Evolutionary conservation across 306 rosid species (phyloP).

Genomic region (Heteromeles arbutifolia): DNA sequence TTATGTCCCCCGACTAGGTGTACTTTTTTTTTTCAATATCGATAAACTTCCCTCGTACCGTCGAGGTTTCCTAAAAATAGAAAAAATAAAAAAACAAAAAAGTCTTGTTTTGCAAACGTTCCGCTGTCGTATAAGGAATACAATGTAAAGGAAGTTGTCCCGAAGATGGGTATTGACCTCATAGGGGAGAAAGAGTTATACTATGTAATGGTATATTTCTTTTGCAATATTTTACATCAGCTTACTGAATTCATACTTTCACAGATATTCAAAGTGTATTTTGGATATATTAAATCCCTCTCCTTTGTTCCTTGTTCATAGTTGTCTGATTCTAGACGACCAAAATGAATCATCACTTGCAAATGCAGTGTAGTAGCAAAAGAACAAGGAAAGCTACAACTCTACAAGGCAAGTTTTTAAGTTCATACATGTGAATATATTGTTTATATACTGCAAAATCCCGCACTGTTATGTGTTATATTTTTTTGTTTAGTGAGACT

Average conservation of each 20-base stretch:
- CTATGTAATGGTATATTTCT: conserved; percentile 29
- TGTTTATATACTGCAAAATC: not conserved
- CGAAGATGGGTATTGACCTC: conserved; percentile 22
- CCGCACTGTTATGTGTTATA: not conserved
- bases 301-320: conserved; percentile 1
- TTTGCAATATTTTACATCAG: not conserved
- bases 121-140: conserved; percentile 26
- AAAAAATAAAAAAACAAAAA: not conserved
- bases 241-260: not conserved
- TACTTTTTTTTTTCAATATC: too few species aligned
- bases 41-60: not conserved
- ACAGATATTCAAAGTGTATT: too few species aligned
- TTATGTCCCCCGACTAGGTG: too few species aligned
- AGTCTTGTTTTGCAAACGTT: conserved; percentile 21
- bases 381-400: conserved; percentile 23
- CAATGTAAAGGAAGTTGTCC: conserved; percentile 9
- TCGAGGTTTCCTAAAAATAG: conserved; percentile 15
- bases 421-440: not conserved
- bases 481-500: not conserved
- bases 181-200: conserved; percentile 33
- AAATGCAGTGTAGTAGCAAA: conserved; percentile 28
- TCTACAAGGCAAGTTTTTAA: conserved; percentile 32
- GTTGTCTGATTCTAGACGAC: conserved; percentile 28
- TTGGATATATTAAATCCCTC: not conserved
- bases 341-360: conserved; percentile 24